These are phyloP conservation scores for Crithidia brevicula DNA, from an alignment of 208 protist species.

Conservation along the genomic window DNA sequence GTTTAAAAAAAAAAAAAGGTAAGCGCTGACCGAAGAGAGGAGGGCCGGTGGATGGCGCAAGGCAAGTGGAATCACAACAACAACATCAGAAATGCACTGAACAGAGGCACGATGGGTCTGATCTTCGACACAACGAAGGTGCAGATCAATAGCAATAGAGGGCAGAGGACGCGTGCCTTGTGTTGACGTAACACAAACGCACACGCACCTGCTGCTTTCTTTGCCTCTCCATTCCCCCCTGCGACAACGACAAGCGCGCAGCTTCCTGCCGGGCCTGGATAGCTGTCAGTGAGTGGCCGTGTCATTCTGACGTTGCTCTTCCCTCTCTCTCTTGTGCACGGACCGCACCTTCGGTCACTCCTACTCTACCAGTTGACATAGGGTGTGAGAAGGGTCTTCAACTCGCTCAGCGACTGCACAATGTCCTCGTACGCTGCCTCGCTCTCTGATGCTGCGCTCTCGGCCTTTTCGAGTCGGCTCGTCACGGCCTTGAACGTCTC, in stretches of 20 bases:
- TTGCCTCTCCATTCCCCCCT: not conserved
- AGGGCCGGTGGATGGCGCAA: no score
- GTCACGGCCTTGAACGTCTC: conserved; percentile 19
- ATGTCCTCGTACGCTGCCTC: conserved; percentile 8
- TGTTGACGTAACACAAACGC: not conserved
- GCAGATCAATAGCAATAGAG: no score
- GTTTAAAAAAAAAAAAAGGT: no score
- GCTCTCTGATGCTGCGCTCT: not conserved
- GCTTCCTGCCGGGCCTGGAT: no score
- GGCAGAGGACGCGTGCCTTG: no score
- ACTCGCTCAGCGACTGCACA: not conserved
- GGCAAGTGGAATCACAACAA: no score
- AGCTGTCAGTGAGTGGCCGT: not conserved
- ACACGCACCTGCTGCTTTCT: no score
- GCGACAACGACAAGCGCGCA: no score
- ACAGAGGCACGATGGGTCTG: not conserved
- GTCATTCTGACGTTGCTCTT: not conserved
- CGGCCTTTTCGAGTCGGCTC: not conserved
- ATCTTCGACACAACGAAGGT: not conserved
- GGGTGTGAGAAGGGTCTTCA: conserved; percentile 4
- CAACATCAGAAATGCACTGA: no score
- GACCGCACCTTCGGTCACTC: not conserved
- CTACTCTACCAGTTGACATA: conserved; percentile 21
- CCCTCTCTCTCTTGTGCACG: not conserved
- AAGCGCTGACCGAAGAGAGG: no score